Conservation (phyloP, 768 basidiomycete species). For the Mycena pura region DNA sequence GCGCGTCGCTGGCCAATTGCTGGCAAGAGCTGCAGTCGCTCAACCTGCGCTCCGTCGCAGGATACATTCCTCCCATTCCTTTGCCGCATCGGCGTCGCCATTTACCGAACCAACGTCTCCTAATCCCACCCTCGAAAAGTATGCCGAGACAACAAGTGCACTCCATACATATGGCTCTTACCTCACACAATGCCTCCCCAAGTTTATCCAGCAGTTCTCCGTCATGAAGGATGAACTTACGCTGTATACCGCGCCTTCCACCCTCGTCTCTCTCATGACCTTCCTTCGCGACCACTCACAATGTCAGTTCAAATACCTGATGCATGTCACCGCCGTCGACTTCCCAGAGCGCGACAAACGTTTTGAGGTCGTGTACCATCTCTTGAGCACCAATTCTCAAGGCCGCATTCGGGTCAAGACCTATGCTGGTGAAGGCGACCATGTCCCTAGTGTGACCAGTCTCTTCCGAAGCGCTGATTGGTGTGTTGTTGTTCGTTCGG, state of each 20-base stretch:
- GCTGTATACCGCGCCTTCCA: conserved; percentile 84
- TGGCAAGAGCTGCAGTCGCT: conserved; percentile 9
- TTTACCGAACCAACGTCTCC: conserved; percentile 91
- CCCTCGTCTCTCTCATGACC: conserved; percentile 82
- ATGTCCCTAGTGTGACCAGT: conserved; percentile 82
- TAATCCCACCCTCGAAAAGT: conserved; percentile 78
- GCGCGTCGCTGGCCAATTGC: conserved; percentile 20
- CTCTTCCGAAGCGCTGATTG: conserved; percentile 94
- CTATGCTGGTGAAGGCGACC: conserved; percentile 91
- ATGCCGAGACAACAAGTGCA: conserved; percentile 74
- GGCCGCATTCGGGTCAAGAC: conserved; percentile 96
- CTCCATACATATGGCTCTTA: conserved; percentile 95
- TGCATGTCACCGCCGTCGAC: conserved; percentile 96
- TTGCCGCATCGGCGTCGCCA: conserved; percentile 70
- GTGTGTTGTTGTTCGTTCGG: conserved; percentile 48
- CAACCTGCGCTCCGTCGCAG: conserved; percentile 6
- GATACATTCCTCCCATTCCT: conserved; percentile 13
- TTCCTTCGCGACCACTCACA: conserved; percentile 96
- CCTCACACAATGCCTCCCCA: conserved; percentile 90
- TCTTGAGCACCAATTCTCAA: conserved; percentile 79
- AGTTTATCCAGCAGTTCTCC: conserved; percentile 97
- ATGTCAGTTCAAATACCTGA: conserved; percentile 90
- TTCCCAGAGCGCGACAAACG: conserved; percentile 92
- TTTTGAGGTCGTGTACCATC: conserved; percentile 97
- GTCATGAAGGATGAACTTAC: conserved; percentile 96